Evolutionary conservation across 2,329 filamentous ascomycete species (phyloP), one percentile per base, ranked within the genome.

Genomic region (Corniculantispora saksenae): DNA sequence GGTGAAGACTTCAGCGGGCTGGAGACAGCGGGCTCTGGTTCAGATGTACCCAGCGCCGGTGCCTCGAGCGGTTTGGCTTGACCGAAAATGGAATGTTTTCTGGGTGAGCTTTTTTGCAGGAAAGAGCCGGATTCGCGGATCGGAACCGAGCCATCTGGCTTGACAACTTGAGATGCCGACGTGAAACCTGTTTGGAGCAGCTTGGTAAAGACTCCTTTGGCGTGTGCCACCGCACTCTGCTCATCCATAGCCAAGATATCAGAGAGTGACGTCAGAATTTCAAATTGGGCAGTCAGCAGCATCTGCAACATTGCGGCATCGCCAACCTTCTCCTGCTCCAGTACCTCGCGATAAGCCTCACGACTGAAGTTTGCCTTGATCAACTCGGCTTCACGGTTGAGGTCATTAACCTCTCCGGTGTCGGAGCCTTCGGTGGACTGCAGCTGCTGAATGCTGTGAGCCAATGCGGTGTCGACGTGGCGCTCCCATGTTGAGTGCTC

Each of bases 271-370:
- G 92, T 83, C 67, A 98, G 86, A 2, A 94, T 94, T 72, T 97
- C 94, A 70, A 99, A 97, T 72, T 98, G 94, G 15, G 94, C 92
- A 61, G 91, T 90, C 13, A 98, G 85, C 63, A 99, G 84, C 58
- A 92, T 86, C 77, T 97, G 94, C 72, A 97, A 84, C 69, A 91
- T 87, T 21, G 86, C 87, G 23, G 89, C 87, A 74, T 97, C 93
- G 15, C 90, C 91, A 29, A 85, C 83, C 78, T 90, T 94, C 68
- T 98, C 94, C 72, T 95, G 89, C 63, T 98, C 93, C 13, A 93
- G 77, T 23, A 97, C 86, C 61, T 92, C 89, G 15, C 85, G 81
- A 68, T 94, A 86, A 1, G 91, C 86, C 67, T 98, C 95, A 47
- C 92, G 86, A 70, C 92, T 91, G 56, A 93, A 94, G 70, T 89